Base-by-base conservation (phyloP, 495 filamentous ascomycete species). In the Neohortaea acidophila region DNA sequence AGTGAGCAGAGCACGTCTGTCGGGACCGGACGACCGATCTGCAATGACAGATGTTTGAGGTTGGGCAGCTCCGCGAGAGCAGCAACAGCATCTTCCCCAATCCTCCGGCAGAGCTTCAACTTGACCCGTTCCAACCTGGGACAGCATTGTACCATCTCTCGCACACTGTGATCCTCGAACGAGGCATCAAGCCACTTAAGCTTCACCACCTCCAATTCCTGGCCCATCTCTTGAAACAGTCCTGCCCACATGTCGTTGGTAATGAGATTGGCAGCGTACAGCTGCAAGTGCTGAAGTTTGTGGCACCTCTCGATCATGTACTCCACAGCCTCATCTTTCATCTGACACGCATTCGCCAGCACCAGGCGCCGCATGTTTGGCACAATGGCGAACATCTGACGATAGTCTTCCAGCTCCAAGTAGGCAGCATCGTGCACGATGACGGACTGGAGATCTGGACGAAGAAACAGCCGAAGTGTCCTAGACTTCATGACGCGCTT, bases 261-360 rank as follows among this genome's bases (percentile, higher is more conserved):
- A 7, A 93, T 61, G 3, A 94, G 68, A 44, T 92, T 94, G 1
- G 83, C 73, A 12, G 80, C 77, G 49, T 83, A 73, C 4, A 94
- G 55, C 57, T 83, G 59, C 62, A 74, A 40, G 51, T 70, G 43
- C 63, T 59, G 67, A 30, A 93, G 65, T 8, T 68, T 49, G 26
- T 75, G 61, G 27, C 77, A 58, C 17, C 79, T 75, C 38, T 75
- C 75, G 3, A 81, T 61, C 49, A 93, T 71, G 56, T 83, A 91
- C 14, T 87, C 67, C 52, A 93, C 65, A 19, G 82, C 76, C 10
- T 62, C 55, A 49, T 93, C 79, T 55, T 89, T 91, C 67, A 93
- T 76, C 48, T 89, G 82, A 23, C 83, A 75, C n/a, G 73, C 81
- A 51, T 86, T 82, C 26, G 73, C 70, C 30, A 89, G 62, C 39